Evolutionary conservation across 345 rosid genomes (phyloP), one percentile per base, ranked within the genome.

Genomic region (Passiflora organensis): DNA sequence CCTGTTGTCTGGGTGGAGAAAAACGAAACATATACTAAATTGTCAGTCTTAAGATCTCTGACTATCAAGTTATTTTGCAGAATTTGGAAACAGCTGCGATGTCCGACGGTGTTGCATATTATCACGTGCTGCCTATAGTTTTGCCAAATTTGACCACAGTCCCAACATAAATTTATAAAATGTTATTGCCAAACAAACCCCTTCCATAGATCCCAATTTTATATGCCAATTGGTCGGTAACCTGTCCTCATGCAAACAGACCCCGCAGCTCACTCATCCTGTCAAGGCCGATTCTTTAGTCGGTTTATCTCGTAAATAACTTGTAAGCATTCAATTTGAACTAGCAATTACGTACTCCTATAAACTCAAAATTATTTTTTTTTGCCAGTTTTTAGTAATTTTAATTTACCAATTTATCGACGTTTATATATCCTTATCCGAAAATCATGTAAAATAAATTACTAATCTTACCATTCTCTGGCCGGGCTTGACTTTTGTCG

Each of bases 201-300:
- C 34, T 23, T 44, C 39, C 39, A 57, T 21, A 28, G 32, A 58
- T 4, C 28, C 61, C 45, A 16, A 46, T 63, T 56, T 62, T 62
- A 52, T 43, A 67, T 51, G 48, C 34, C 60, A 43, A 62, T 15
- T 73, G 73, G 73, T 73, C 73, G 71, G 78, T 44, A 10, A 8
- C 55, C 2, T 60, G 65, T 64, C 70, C 55, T 58, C 13, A 19
- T 44, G 32, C 70, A 51, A 59, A 48, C 51, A 37, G 15, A 20
- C 49, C 67, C 64, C 56, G 32, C 50, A 46, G 15, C 60, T 48
- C 32, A 28, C 8, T 28, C 3, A 28, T 28, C 34, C 8, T 28
- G 34, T 28, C 8, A 28, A 28, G 34, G 8, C 34, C 34, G 5
- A 2, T 28, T 28, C 8, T 28, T 28, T 28, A 28, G 8, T 28